Percentiles rank a stretch among this genome's conserved stretches.
These are phyloP conservation scores for Eucalyptus marginata DNA, from an alignment of 345 rosid species.

Conservation along the genomic window DNA sequence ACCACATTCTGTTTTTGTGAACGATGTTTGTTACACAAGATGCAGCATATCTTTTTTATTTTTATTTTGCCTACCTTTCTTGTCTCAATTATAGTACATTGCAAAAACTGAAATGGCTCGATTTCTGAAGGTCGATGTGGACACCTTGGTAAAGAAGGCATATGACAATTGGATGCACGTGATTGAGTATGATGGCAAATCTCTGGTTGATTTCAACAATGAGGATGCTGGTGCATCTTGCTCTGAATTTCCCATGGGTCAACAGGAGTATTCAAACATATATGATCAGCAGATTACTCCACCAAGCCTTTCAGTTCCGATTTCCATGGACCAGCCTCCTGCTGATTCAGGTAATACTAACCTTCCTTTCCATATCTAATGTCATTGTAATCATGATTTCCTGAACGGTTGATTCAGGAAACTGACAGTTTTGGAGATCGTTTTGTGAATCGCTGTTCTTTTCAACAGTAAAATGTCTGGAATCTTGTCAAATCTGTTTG, in stretches of 20 bases:
- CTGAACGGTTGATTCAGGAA: not conserved
- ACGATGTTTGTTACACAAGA: not conserved
- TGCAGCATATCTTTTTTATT: not conserved
- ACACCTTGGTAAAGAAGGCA: constrained; percentile 82
- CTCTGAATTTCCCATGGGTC: constrained; percentile 12
- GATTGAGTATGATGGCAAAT: constrained; percentile 78
- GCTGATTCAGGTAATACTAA: constrained; percentile 28
- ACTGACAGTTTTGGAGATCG: not conserved
- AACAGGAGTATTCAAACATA: constrained; percentile 22
- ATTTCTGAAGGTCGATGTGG: constrained; percentile 54
- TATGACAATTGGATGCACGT: constrained; percentile 97
- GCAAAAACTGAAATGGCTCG: not conserved
- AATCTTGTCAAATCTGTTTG: not conserved
- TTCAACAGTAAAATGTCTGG: not conserved
- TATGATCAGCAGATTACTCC: constrained; percentile 22
- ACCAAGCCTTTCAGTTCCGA: constrained; percentile 30
- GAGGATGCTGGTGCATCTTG: constrained; percentile 12
- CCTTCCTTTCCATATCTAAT: not conserved
- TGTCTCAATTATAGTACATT: not conserved
- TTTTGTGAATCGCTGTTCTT: not conserved
- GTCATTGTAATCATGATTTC: not conserved
- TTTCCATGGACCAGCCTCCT: constrained; percentile 39
- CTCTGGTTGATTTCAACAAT: constrained; percentile 45
- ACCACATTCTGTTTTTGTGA: not conserved
- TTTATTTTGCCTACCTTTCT: not conserved